A percentile compares a stretch with the other conserved stretches of the same genome.
Evolutionary conservation across 164 flowering plant species (phyloP).

Genomic region (Saururus chinensis): DNA sequence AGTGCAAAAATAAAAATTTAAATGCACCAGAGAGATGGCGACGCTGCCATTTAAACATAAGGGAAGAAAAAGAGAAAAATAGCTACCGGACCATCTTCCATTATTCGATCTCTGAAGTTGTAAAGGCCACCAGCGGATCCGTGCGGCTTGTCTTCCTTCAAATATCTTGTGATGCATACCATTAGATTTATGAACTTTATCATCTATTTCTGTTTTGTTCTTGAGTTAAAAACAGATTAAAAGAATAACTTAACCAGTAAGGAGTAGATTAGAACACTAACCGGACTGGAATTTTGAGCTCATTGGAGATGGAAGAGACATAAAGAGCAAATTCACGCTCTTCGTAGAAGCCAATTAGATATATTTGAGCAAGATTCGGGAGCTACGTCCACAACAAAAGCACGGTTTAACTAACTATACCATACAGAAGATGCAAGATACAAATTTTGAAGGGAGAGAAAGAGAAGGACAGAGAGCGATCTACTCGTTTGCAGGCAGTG

Average conservation of each 20-base stretch:
- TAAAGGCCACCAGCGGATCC: slow-evolving; percentile 99
- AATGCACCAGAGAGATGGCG: not conserved
- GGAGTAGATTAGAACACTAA: slow-evolving; percentile 8
- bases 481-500: slow-evolving; percentile 86
- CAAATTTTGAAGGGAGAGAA: not conserved
- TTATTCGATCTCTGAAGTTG: slow-evolving; percentile 80
- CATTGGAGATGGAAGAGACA: slow-evolving; percentile 87
- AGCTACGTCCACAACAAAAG: slow-evolving; percentile 28
- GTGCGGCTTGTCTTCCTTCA: slow-evolving; percentile 93
- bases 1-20: not conserved
- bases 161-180: slow-evolving; percentile 42
- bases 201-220: too few relatives aligned
- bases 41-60: not conserved
- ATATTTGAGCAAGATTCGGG: slow-evolving; percentile 81
- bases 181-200: slow-evolving; percentile 1
- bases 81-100: slow-evolving; percentile 90
- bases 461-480: not conserved
- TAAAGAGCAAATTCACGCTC: slow-evolving; percentile 94
- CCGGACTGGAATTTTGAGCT: slow-evolving; percentile 91
- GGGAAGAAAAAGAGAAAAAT: slow-evolving; percentile 6
- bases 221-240: too few relatives aligned
- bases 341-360: slow-evolving; percentile 93
- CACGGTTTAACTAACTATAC: not conserved
- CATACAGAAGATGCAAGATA: not conserved
- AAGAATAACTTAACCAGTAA: not conserved